Percentiles rank a stretch among this genome's conserved stretches.
phyloP scores from a whole-genome alignment of 2,329 filamentous ascomycete genomes.

The Ophiognomonia clavigignenti-juglandacearum region DNA sequence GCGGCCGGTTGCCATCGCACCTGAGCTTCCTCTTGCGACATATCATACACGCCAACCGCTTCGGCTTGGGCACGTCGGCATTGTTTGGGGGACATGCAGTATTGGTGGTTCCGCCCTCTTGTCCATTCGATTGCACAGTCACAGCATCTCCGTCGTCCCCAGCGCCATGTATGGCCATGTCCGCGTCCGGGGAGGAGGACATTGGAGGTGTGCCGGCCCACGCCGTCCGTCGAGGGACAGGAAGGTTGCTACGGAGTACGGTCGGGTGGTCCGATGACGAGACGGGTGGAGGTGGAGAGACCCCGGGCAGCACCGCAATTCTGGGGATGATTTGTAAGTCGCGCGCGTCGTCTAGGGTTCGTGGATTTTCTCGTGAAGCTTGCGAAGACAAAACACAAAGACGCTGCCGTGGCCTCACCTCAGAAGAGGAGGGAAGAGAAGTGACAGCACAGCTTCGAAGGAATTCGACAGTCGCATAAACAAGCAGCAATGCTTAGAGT shows the following conservation, averaged over 20 bases:
- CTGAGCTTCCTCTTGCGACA: conserved; percentile 89
- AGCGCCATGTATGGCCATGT: conserved; percentile 24
- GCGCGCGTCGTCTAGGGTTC: no score
- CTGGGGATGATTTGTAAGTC: no score
- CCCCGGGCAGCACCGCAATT: no score
- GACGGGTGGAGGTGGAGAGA: not conserved
- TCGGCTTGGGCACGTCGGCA: conserved; percentile 66
- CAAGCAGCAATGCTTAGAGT: no score
- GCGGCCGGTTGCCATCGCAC: conserved; percentile 80
- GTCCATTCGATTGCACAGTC: conserved; percentile 3
- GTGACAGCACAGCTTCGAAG: no score
- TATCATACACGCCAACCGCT: conserved; percentile 90
- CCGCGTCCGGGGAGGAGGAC: conserved; percentile 34
- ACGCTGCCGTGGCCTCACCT: no score
- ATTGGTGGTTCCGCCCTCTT: conserved; percentile 29
- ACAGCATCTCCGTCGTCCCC: conserved; percentile 15
- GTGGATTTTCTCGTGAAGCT: no score
- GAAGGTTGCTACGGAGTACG: not conserved
- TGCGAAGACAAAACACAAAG: no score
- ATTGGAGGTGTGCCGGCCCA: conserved; percentile 20
- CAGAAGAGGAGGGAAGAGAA: no score
- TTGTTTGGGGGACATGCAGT: conserved; percentile 38
- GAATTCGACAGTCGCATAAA: no score
- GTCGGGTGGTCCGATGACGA: conserved; percentile 1
- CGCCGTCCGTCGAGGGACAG: conserved; percentile 2